phyloP scores from a whole-genome alignment of 1,139 yeast genomes.

The Candida albicans region DNA sequence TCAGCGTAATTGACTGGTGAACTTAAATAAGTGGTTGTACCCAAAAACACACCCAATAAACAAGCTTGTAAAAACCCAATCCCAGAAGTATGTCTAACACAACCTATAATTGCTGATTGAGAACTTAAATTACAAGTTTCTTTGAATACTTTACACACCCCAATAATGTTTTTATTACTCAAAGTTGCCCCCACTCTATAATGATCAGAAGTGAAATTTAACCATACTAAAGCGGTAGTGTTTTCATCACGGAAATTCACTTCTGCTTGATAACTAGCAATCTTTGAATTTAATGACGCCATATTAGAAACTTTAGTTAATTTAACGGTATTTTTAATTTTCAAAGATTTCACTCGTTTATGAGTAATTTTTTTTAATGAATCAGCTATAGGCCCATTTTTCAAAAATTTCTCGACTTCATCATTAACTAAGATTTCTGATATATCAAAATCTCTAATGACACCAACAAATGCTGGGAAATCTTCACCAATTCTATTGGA shows the following conservation, averaged over 20 bases:
- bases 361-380: slow-evolving; percentile 57
- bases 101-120: slow-evolving; percentile 73
- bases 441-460: slow-evolving; percentile 70
- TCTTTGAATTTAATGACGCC: slow-evolving; percentile 46
- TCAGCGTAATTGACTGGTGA: slow-evolving; percentile 77
- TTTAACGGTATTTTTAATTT: slow-evolving; percentile 67
- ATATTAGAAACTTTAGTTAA: slow-evolving; percentile 55
- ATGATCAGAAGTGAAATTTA: slow-evolving; percentile 73
- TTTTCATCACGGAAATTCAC: slow-evolving; percentile 43
- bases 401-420: slow-evolving; percentile 70
- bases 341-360: slow-evolving; percentile 48
- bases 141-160: slow-evolving; percentile 83
- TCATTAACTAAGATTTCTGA: slow-evolving; percentile 73
- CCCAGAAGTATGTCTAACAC: slow-evolving; percentile 83
- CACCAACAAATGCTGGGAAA: slow-evolving; percentile 62
- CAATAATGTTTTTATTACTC: slow-evolving; percentile 64
- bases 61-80: slow-evolving; percentile 85
- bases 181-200: slow-evolving; percentile 64
- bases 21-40: slow-evolving; percentile 79
- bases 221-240: slow-evolving; percentile 59
- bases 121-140: slow-evolving; percentile 87
- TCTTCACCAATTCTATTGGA: slow-evolving; percentile 73
- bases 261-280: slow-evolving; percentile 47
- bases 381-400: slow-evolving; percentile 66
- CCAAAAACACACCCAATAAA: slow-evolving; percentile 80